A percentile compares a stretch with the other conserved stretches of the same genome.
Conservation (phyloP, 768 basidiomycete species). For the Chiua virens region DNA sequence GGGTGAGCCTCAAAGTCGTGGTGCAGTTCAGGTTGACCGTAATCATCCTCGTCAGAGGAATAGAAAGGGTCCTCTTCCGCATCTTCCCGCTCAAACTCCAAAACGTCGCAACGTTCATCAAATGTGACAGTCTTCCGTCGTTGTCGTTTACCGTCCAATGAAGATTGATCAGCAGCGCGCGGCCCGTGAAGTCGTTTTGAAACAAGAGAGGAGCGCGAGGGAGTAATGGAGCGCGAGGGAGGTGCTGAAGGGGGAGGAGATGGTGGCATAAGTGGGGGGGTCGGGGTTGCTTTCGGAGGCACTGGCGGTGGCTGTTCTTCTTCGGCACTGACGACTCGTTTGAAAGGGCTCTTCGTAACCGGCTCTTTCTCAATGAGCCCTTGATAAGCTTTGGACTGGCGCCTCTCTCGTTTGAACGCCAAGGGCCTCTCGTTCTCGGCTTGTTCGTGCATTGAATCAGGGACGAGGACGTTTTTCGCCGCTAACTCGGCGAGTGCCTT, state of each 20-base stretch:
- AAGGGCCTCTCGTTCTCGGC: conserved; percentile 74
- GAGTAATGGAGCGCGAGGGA: conserved; percentile 27
- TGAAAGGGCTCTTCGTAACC: conserved; percentile 84
- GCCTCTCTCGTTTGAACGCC: conserved; percentile 66
- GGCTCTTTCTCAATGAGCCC: conserved; percentile 73
- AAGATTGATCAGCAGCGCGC: conserved; percentile 47
- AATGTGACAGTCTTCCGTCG: conserved; percentile 80
- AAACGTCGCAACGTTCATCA: conserved; percentile 75
- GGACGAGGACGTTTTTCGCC: conserved; percentile 79
- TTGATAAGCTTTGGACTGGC: conserved; percentile 74
- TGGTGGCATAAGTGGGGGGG: conserved; percentile 13
- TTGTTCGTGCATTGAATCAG: conserved; percentile 68
- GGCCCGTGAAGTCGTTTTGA: conserved; percentile 77
- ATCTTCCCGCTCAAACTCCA: conserved; percentile 76
- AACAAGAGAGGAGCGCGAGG: conserved; percentile 63
- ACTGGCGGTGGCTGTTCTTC: conserved; percentile 32
- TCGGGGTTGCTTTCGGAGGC: conserved; percentile 21
- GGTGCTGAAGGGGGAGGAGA: conserved; percentile 46
- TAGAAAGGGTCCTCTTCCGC: conserved; percentile 49
- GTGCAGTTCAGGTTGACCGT: conserved; percentile 17
- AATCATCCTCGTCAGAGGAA: conserved; percentile 37
- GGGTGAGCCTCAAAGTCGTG: conserved; percentile 8
- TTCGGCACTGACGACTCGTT: conserved; percentile 26
- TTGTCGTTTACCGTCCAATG: conserved; percentile 41
- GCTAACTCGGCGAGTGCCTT: conserved; percentile 52